Conservation (phyloP, 345 rosid species). For the Pelargonium nanum region DNA sequence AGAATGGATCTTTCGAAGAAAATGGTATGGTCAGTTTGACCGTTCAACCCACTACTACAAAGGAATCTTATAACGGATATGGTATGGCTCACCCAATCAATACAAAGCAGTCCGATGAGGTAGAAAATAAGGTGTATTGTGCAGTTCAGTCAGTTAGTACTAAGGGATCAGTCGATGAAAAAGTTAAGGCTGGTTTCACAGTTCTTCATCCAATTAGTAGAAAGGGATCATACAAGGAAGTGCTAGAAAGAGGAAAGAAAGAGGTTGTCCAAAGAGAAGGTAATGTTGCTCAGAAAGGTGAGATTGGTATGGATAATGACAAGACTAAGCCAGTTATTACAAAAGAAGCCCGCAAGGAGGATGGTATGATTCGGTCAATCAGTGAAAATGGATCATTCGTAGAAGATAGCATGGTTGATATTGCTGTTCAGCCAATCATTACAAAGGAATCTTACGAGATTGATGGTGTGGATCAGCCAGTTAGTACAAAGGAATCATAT, state of each 20-base stretch:
- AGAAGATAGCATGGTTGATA: not conserved
- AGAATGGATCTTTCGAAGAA: not conserved
- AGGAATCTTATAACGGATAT: too few relatives aligned
- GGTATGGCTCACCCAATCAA: too few relatives aligned
- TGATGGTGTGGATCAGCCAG: not conserved
- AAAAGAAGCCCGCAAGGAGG: not conserved
- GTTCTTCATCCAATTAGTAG: not conserved
- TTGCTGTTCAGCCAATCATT: not conserved
- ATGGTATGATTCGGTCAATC: not conserved
- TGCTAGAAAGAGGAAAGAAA: constrained; percentile 29
- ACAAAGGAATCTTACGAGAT: not conserved
- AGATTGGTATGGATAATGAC: too few relatives aligned
- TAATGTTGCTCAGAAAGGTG: too few relatives aligned
- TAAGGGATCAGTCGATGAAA: not conserved
- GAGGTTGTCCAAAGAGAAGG: too few relatives aligned
- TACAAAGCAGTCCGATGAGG: too few relatives aligned
- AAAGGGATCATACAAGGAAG: constrained; percentile 40
- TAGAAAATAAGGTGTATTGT: too few relatives aligned
- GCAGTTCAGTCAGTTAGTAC: too few relatives aligned
- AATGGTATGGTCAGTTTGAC: not conserved
- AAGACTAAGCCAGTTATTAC: too few relatives aligned
- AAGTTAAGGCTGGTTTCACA: not conserved
- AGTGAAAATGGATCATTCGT: not conserved
- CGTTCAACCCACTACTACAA: too few relatives aligned
- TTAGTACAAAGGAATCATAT: not conserved